Percentiles rank a stretch among this genome's conserved stretches.
These are phyloP conservation scores for Diaporthe batatas DNA, from an alignment of 2,329 filamentous ascomycete species.

Conservation along the genomic window DNA sequence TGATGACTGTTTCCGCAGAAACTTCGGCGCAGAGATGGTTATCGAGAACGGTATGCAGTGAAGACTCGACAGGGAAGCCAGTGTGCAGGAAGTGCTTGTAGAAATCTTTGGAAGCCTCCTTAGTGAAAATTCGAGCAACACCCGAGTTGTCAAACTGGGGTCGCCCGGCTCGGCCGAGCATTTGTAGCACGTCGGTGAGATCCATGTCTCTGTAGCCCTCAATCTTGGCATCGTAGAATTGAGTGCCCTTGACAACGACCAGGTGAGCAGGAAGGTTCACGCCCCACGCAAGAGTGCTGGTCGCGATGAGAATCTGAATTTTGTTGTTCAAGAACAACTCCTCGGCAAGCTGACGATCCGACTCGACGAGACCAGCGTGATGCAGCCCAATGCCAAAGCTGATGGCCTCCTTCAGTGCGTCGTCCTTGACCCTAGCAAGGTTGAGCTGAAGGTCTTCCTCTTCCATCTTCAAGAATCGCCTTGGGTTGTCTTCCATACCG, in stretches of 20 bases:
- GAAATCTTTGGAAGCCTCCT: constrained; percentile 98
- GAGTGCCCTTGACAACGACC: constrained; percentile 97
- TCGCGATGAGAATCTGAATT: constrained; percentile 96
- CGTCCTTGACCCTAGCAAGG: constrained; percentile 91
- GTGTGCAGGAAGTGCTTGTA: constrained; percentile 99
- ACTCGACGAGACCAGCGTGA: constrained; percentile 96
- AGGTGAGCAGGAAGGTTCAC: constrained; percentile 97
- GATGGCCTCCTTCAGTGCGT: constrained; percentile 91
- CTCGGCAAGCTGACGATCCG: constrained; percentile 90
- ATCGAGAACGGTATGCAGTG: constrained; percentile 94
- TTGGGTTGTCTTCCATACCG: constrained; percentile 97
- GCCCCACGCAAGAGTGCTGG: constrained; percentile 96
- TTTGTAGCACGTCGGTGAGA: constrained; percentile 95
- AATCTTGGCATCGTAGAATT: constrained; percentile 97
- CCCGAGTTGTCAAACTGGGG: constrained; percentile 97
- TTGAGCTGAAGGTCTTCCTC: constrained; percentile 94
- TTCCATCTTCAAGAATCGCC: constrained; percentile 92
- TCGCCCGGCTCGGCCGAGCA: constrained; percentile 94
- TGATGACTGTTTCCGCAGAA: constrained; percentile 90
- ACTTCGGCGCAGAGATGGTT: constrained; percentile 97
- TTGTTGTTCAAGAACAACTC: constrained; percentile 98
- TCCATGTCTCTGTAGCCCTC: constrained; percentile 99
- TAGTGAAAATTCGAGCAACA: constrained; percentile 96
- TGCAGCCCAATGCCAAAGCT: constrained; percentile 98
- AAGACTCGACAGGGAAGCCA: constrained; percentile 97